A percentile compares a stretch with the other conserved stretches of the same genome.
Conservation (phyloP, 1,284 basidiomycete genomes). For the Wolfiporia cocos region DNA sequence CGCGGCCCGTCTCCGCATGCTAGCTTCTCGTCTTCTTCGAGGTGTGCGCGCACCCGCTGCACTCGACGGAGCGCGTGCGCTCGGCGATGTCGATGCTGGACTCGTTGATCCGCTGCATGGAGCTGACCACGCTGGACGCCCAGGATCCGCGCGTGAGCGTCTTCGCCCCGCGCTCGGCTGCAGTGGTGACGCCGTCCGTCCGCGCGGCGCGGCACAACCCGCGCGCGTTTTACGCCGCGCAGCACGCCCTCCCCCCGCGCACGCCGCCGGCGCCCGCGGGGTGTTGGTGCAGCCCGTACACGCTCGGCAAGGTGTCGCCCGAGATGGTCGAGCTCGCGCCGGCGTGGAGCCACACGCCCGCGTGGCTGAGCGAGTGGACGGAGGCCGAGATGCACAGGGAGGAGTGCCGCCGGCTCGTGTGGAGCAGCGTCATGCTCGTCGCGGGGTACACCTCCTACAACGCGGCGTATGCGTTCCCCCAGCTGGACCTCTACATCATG, state of each 20-base stretch:
- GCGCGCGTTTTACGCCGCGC: conserved; percentile 1
- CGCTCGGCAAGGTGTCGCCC: conserved; percentile 46
- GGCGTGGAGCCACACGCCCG: conserved; percentile 56
- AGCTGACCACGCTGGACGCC: conserved; percentile 43
- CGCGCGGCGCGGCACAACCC: neutral
- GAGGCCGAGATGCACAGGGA: conserved; percentile 63
- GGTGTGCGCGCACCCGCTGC: conserved; percentile 58
- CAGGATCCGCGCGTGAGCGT: conserved; percentile 34
- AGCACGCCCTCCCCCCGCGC: conserved; percentile 5
- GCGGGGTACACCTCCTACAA: conserved; percentile 61
- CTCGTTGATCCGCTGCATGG: conserved; percentile 55
- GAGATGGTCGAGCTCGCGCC: conserved; percentile 47
- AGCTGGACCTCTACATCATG: conserved; percentile 48
- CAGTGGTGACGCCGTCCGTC: neutral
- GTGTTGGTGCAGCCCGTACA: conserved; percentile 50
- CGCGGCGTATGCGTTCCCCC: conserved; percentile 31
- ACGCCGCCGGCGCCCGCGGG: neutral
- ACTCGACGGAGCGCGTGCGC: conserved; percentile 45
- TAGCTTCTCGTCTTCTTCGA: conserved; percentile 70
- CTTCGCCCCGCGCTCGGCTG: conserved; percentile 35
- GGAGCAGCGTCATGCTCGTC: conserved; percentile 58
- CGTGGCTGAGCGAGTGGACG: conserved; percentile 54
- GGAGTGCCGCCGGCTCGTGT: conserved; percentile 64
- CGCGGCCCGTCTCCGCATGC: neutral
- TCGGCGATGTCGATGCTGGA: conserved; percentile 59